phyloP scores from a whole-genome alignment of 2,329 filamentous ascomycete species.

The Beauveria medogensis region DNA sequence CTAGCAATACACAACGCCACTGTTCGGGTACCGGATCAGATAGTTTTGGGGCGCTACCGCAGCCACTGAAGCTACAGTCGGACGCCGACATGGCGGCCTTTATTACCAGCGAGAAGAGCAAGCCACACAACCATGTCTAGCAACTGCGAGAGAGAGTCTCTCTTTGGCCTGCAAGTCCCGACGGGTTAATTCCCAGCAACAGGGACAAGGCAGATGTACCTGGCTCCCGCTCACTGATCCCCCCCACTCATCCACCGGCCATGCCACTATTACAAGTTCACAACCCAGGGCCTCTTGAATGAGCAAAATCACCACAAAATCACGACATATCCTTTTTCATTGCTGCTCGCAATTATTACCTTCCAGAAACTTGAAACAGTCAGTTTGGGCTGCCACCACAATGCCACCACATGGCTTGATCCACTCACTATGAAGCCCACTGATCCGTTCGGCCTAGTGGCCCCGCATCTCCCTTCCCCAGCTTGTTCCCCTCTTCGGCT shows the following conservation, averaged over 20 bases:
- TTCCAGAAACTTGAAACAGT: background rate
- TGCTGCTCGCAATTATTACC: background rate
- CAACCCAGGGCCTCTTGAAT: background rate
- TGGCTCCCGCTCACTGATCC: background rate
- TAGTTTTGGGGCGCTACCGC: background rate
- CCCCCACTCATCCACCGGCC: background rate
- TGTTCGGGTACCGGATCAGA: conserved; percentile 9
- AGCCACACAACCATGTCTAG: background rate
- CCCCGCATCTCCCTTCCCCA: background rate
- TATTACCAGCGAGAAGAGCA: background rate
- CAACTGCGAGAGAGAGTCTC: background rate
- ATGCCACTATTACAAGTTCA: background rate
- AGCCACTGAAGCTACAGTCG: background rate
- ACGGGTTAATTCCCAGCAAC: background rate
- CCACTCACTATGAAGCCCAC: background rate
- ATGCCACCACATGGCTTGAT: too few relatives aligned
- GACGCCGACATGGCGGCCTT: too few relatives aligned
- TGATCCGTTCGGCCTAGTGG: background rate
- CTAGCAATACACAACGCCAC: background rate
- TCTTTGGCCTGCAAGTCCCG: background rate
- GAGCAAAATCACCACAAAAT: background rate
- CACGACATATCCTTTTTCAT: background rate
- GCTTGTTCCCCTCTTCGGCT: conserved; percentile 2
- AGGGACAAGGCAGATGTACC: too few relatives aligned
- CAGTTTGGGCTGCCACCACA: background rate